These are phyloP conservation scores for Cornus florida DNA, from an alignment of 148 eudicot genomes.

Conservation along the genomic window DNA sequence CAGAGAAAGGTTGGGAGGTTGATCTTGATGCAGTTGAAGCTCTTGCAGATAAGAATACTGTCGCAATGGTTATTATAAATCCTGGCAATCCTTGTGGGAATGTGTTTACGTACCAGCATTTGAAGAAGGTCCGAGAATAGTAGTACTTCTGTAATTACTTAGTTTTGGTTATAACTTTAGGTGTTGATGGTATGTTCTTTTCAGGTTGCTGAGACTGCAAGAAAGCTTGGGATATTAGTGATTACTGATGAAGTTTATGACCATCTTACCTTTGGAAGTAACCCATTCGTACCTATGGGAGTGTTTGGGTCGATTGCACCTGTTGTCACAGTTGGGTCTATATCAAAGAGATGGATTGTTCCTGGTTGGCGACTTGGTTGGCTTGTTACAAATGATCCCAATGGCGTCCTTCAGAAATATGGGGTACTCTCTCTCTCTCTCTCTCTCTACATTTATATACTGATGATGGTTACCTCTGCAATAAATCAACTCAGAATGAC, in stretches of 20 bases:
- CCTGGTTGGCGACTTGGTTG: slow-evolving; percentile 96
- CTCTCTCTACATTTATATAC: not conserved
- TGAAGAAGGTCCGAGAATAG: slow-evolving; percentile 33
- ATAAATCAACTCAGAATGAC: not conserved
- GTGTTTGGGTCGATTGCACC: slow-evolving; percentile 62
- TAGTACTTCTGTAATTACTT: not conserved
- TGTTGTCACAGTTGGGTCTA: slow-evolving; percentile 66
- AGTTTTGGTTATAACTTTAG: not conserved
- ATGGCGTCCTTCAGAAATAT: slow-evolving; percentile 39
- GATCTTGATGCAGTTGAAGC: slow-evolving; percentile 42
- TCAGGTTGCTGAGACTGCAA: slow-evolving; percentile 71
- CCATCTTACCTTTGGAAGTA: slow-evolving; percentile 64
- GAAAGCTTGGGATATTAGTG: slow-evolving; percentile 67
- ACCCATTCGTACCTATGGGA: slow-evolving; percentile 80
- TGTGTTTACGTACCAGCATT: slow-evolving; percentile 38
- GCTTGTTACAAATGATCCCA: slow-evolving; percentile 57
- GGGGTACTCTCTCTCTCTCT: slow-evolving; percentile 38
- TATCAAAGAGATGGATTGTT: slow-evolving; percentile 79
- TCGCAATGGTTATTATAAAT: slow-evolving; percentile 51
- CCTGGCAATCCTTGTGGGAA: slow-evolving; percentile 66
- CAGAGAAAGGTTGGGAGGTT: slow-evolving; percentile 52
- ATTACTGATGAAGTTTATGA: slow-evolving; percentile 77
- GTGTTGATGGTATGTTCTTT: not conserved
- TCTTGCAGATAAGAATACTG: slow-evolving; percentile 52
- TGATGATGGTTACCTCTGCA: not conserved